These are phyloP conservation scores for Lactarius pseudohatsudake DNA, from an alignment of 768 basidiomycete species.

Conservation along the genomic window DNA sequence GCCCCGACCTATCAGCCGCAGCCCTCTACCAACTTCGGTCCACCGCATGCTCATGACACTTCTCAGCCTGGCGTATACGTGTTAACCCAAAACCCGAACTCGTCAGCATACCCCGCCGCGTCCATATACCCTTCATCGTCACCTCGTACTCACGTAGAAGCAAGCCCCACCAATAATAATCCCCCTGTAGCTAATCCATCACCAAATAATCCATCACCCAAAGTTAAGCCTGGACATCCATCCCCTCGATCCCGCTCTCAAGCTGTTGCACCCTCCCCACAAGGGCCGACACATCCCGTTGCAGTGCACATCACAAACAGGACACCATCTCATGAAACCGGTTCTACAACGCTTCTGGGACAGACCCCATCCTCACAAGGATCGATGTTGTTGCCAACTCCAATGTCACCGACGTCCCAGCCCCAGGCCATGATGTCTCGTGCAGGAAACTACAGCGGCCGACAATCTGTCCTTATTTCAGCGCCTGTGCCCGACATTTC, in stretches of 20 bases:
- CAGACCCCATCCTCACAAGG: conserved; percentile 29
- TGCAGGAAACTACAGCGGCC: conserved; percentile 2
- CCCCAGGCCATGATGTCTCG: conserved; percentile 13
- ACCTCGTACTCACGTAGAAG: conserved; percentile 26
- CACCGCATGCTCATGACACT: conserved; percentile 21
- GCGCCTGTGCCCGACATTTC: background rate
- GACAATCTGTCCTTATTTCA: conserved; percentile 7
- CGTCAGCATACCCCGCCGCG: conserved; percentile 27
- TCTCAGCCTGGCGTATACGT: conserved; percentile 23
- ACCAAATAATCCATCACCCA: conserved; percentile 28
- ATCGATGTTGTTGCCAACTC: conserved; percentile 17
- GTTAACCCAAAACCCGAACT: conserved; percentile 18
- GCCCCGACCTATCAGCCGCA: conserved; percentile 3
- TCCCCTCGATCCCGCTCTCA: conserved; percentile 29
- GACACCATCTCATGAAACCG: conserved; percentile 29
- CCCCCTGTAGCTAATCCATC: conserved; percentile 19
- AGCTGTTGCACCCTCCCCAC: conserved; percentile 11
- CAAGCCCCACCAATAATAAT: conserved; percentile 16
- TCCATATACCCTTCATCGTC: conserved; percentile 27
- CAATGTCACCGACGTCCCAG: conserved; percentile 23
- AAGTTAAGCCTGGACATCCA: conserved; percentile 21
- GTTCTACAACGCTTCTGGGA: conserved; percentile 30
- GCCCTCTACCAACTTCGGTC: conserved; percentile 4
- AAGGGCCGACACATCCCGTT: conserved; percentile 17
- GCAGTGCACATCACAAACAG: conserved; percentile 22